These are phyloP conservation scores for Cardamine chenopodiifolia DNA, from an alignment of 345 rosid genomes.

Conservation along the genomic window DNA sequence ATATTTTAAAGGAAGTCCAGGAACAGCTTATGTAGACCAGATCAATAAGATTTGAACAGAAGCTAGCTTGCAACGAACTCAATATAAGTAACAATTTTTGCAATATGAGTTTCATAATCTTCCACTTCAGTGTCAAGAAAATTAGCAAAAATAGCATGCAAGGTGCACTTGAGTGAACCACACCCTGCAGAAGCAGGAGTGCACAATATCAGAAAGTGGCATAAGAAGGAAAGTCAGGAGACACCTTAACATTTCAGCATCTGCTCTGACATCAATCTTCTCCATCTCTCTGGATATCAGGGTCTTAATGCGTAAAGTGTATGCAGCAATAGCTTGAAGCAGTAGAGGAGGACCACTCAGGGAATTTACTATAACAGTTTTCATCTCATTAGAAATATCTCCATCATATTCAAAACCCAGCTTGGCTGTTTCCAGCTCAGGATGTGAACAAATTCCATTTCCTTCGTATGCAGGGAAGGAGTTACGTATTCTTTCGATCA, in stretches of 20 bases:
- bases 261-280: constrained; percentile 85
- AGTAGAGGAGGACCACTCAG: constrained; percentile 77
- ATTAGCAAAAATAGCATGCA: constrained; percentile 16
- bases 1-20: not conserved
- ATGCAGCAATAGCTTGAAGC: constrained; percentile 75
- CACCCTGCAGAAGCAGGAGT: constrained; percentile 6
- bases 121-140: constrained; percentile 12
- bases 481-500: constrained; percentile 65
- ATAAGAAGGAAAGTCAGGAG: constrained; percentile 22
- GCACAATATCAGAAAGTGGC: constrained; percentile 17
- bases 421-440: constrained; percentile 75
- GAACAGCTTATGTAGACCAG: not conserved
- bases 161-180: constrained; percentile 15
- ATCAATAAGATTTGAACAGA: constrained; percentile 4
- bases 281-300: constrained; percentile 81
- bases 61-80: not conserved
- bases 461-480: constrained; percentile 97
- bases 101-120: constrained; percentile 6
- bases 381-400: constrained; percentile 76
- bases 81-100: constrained; percentile 9
- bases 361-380: constrained; percentile 59
- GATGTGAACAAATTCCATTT: constrained; percentile 70
- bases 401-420: constrained; percentile 84
- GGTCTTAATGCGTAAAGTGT: constrained; percentile 65
- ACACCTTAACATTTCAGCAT: constrained; percentile 83